These are phyloP conservation scores for Triangularia setosa DNA, from an alignment of 2,329 filamentous ascomycete genomes.

Conservation along the genomic window DNA sequence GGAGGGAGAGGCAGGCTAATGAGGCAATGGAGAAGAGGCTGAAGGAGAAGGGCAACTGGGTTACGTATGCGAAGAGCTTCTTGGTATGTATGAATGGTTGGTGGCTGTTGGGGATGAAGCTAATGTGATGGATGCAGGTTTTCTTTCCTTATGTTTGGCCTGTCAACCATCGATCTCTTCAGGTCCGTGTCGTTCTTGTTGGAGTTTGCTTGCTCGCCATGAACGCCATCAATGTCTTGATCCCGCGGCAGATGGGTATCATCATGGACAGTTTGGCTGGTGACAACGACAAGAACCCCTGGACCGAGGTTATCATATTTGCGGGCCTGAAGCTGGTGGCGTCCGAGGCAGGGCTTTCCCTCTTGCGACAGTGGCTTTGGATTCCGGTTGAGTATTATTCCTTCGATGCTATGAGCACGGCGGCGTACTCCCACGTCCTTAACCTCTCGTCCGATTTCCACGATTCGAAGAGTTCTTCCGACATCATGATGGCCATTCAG, in stretches of 20 bases:
- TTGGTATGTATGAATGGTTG: constrained; percentile 37
- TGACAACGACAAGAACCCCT: constrained; percentile 44
- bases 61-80: constrained; percentile 72
- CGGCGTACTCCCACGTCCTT: constrained; percentile 57
- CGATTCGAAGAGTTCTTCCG: constrained; percentile 56
- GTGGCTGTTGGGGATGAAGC: neutral
- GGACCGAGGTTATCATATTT: constrained; percentile 51
- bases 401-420: constrained; percentile 49
- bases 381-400: constrained; percentile 56
- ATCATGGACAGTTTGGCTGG: constrained; percentile 66
- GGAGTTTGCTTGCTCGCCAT: constrained; percentile 63
- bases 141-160: constrained; percentile 81
- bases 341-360: constrained; percentile 52
- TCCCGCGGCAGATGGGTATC: constrained; percentile 77
- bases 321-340: constrained; percentile 48
- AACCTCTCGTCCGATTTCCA: constrained; percentile 59
- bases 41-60: constrained; percentile 72
- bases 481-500: constrained; percentile 54
- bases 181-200: constrained; percentile 64
- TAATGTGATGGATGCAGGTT: constrained; percentile 41
- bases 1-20: constrained; percentile 48
- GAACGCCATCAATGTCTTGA: constrained; percentile 70
- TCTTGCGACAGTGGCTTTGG: constrained; percentile 54
- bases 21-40: constrained; percentile 64
- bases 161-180: constrained; percentile 59